A percentile compares a stretch with the other conserved stretches of the same genome.
Conservation (phyloP, 2,329 filamentous ascomycete genomes). For the Penicillium aurantiogriseum region DNA sequence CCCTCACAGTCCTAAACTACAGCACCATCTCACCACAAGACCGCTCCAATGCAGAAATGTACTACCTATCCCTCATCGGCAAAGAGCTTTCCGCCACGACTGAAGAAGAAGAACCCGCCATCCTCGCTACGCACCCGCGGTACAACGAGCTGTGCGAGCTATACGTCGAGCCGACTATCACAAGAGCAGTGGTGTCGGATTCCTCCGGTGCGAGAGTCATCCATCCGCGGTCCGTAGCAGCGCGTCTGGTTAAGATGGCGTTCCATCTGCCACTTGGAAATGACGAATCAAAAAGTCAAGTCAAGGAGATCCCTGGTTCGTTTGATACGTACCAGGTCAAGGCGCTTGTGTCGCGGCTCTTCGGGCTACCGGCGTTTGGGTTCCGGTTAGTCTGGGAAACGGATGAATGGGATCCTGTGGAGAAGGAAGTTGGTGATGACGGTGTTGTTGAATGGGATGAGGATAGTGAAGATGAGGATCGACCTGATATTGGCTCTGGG, state of each 20-base stretch:
- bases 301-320: constrained; percentile 66
- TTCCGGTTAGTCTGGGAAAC: constrained; percentile 81
- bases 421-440: constrained; percentile 60
- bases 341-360: constrained; percentile 71
- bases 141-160: constrained; percentile 71
- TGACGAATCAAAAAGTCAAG: constrained; percentile 25
- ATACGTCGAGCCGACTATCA: constrained; percentile 69
- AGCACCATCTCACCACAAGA: constrained; percentile 68
- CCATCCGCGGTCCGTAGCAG: constrained; percentile 76
- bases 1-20: constrained; percentile 61
- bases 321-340: constrained; percentile 81
- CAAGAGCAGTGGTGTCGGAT: constrained; percentile 48
- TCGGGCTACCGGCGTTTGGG: constrained; percentile 61
- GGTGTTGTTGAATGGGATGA: constrained; percentile 46
- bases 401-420: constrained; percentile 81
- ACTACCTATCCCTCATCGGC: constrained; percentile 83
- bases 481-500: constrained; percentile 1
- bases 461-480: constrained; percentile 35
- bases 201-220: constrained; percentile 43
- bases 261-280: constrained; percentile 53
- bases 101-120: constrained; percentile 46
- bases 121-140: constrained; percentile 66
- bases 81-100: constrained; percentile 61
- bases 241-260: constrained; percentile 63
- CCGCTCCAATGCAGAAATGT: constrained; percentile 83